Conservation (phyloP, 495 filamentous ascomycete genomes). For the Hypoxylon lienhwacheense region DNA sequence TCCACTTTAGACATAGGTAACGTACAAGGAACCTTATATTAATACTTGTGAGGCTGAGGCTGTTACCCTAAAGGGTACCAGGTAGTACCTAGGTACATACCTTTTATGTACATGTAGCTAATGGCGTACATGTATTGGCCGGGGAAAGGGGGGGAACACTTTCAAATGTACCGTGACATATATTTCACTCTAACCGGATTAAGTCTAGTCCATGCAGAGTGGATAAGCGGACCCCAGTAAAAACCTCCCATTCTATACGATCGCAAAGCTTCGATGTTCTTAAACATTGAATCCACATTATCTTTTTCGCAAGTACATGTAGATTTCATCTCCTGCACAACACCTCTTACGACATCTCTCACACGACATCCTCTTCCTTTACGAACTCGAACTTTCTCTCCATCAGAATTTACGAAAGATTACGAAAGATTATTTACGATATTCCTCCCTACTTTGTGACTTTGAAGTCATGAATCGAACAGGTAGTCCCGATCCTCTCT, state of each 20-base stretch:
- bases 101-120: conserved; percentile 4
- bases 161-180: too few relatives aligned
- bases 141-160: too few relatives aligned
- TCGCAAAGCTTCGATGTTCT: conserved; percentile 28
- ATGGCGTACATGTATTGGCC: too few relatives aligned
- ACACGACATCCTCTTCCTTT: too few relatives aligned
- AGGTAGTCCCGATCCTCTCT: conserved; percentile 52
- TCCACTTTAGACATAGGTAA: too few relatives aligned
- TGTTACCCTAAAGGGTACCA: background rate
- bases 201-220: conserved; percentile 1
- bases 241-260: conserved; percentile 28
- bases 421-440: too few relatives aligned
- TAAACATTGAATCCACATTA: conserved; percentile 11
- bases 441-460: conserved; percentile 12
- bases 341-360: too few relatives aligned
- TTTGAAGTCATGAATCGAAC: conserved; percentile 57
- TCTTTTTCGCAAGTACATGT: conserved; percentile 28
- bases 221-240: conserved; percentile 27
- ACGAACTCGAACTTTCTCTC: too few relatives aligned
- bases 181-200: background rate
- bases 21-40: too few relatives aligned
- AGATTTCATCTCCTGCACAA: too few relatives aligned
- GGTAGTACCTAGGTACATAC: background rate
- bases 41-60: too few relatives aligned
- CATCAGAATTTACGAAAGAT: conserved; percentile 7